These are phyloP conservation scores for Leishmania gerbilli DNA, from an alignment of 208 protist genomes.

Conservation along the genomic window DNA sequence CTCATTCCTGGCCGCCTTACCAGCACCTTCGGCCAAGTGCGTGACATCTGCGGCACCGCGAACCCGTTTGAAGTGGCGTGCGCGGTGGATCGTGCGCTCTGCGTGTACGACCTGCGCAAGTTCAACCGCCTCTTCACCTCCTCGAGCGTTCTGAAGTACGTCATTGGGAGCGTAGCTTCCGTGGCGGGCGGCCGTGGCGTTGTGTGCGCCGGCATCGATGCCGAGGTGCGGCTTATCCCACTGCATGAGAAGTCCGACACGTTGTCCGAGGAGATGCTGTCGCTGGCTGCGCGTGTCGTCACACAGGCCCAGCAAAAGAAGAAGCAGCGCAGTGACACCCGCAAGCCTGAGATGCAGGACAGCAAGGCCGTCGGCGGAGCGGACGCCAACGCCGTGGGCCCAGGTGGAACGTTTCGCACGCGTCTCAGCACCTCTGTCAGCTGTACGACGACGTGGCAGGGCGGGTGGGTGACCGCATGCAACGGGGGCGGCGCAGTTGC, in stretches of 20 bases:
- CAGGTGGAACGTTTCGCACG: slow-evolving; percentile 67
- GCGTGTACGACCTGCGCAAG: slow-evolving; percentile 81
- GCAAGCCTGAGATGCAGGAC: slow-evolving; percentile 6
- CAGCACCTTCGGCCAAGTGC: slow-evolving; percentile 40
- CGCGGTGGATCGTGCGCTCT: slow-evolving; percentile 65
- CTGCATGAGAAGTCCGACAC: slow-evolving; percentile 22
- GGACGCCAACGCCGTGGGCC: slow-evolving; percentile 20
- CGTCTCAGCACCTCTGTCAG: slow-evolving; percentile 66
- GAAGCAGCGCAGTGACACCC: slow-evolving; percentile 16
- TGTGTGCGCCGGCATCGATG: slow-evolving; percentile 68
- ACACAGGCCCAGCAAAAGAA: slow-evolving; percentile 18
- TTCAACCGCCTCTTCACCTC: slow-evolving; percentile 62
- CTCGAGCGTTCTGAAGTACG: slow-evolving; percentile 82
- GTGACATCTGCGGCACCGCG: slow-evolving; percentile 55
- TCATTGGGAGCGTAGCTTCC: slow-evolving; percentile 52
- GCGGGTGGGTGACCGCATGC: slow-evolving; percentile 56
- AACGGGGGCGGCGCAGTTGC: slow-evolving; percentile 41
- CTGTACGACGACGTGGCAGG: slow-evolving; percentile 72
- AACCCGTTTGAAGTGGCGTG: slow-evolving; percentile 68
- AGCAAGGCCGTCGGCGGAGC: slow-evolving; percentile 13
- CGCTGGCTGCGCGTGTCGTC: slow-evolving; percentile 20
- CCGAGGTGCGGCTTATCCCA: slow-evolving; percentile 57
- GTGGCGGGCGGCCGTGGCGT: slow-evolving; percentile 52
- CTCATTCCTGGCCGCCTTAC: slow-evolving; percentile 65
- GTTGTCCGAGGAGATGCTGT: background rate